Evolutionary conservation across 805 yeast genomes (phyloP), one percentile per base, ranked within the genome.

Genomic region (Metschnikowia bowlesiae): DNA sequence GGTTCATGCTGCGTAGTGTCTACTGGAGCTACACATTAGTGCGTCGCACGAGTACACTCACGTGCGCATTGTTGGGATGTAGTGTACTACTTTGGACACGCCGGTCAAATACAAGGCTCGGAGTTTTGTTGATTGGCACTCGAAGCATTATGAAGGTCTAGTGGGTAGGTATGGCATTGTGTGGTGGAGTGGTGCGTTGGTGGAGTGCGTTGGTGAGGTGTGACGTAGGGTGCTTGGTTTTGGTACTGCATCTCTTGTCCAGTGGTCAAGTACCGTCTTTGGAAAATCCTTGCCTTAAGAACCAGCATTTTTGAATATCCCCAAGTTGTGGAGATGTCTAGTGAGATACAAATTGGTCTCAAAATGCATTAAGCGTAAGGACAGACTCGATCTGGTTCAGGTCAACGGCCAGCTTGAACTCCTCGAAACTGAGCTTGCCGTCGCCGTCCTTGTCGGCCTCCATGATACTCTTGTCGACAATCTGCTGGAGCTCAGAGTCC

Each of bases 381-480:
- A 83, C 70, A 51, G 74, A 79, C 2, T 85, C 86, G 8, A 83
- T 81, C 49, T 76, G 79, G 4, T 83, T 81, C 47, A 76, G 74
- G 47, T 79, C 80, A 29, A 81, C 79, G 0, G 89, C 89, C 47
- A 75, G 76, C 57, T 81, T 82, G 67, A 94, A 94, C 74, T 94
- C 99, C 35, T 82, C 89, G 64, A 90, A 94, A 53, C 85, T 84
- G 53, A 94, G 71, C 58, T 79, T 82, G 9, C 96, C 97, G 67
- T 94, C 99, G 41, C 83, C 82, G 68, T 94, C 99, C 49, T 92
- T 88, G 66, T 94, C 99, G 2, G 92, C 91, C 65, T 92, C 97
- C 83, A 89, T 82, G 56, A 95, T 90, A 0, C 99, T 90, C 67
- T 95, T 84, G 66, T 94, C 98, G n/a, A 92, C 97, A 47, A 94